A percentile compares a stretch with the other conserved stretches of the same genome.
phyloP scores from a whole-genome alignment of 1,139 yeast genomes.

The Sugiyamaella neomexicana region DNA sequence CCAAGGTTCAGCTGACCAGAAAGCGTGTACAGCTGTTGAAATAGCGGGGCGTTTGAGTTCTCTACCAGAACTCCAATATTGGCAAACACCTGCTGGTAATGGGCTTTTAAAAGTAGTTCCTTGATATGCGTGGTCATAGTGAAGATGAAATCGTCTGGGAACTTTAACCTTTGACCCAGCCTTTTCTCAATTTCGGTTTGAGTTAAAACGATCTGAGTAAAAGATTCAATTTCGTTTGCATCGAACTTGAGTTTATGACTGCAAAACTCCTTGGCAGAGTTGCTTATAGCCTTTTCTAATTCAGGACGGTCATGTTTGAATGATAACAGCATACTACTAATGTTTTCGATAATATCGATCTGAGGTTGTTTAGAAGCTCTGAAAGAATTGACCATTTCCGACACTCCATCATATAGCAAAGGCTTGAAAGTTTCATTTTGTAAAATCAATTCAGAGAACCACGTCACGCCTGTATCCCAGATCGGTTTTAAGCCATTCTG shows the following conservation, averaged over 20 bases:
- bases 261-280: conserved; percentile 8
- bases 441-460: conserved; percentile 23
- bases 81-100: conserved; percentile 6
- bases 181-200: conserved; percentile 4
- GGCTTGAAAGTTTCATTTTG: conserved; percentile 3
- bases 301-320: conserved; percentile 7
- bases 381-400: conserved; percentile 8
- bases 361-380: conserved; percentile 1
- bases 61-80: conserved; percentile 14
- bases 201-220: background rate
- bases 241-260: background rate
- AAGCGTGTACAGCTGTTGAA: conserved; percentile 10
- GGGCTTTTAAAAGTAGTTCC: conserved; percentile 5
- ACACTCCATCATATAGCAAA: conserved; percentile 1
- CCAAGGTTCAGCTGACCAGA: conserved; percentile 8
- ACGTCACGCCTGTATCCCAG: conserved; percentile 29
- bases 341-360: conserved; percentile 3
- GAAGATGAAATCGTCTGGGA: background rate
- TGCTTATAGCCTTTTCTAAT: conserved; percentile 3
- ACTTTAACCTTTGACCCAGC: conserved; percentile 5
- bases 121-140: conserved; percentile 6
- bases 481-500: conserved; percentile 35
- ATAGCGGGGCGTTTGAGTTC: background rate
- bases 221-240: background rate
- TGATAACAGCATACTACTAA: conserved; percentile 6